Conservation (phyloP, 2,329 filamentous ascomycete genomes). For the Akanthomyces muscarius region DNA sequence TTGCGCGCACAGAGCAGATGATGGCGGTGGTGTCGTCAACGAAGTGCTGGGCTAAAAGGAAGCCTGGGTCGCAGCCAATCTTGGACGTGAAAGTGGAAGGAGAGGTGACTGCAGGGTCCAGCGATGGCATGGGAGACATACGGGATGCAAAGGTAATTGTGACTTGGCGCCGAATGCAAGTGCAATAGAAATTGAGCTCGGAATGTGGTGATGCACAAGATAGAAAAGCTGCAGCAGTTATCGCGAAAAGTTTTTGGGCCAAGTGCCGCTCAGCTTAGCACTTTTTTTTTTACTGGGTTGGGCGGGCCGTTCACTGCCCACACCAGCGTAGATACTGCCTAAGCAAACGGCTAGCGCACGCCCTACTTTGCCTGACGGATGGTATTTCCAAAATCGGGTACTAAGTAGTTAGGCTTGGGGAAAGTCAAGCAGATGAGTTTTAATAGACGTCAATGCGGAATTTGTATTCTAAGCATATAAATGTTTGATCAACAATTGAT, state of each 20-base stretch:
- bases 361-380: not conserved
- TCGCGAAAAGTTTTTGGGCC: slow-evolving; percentile 19
- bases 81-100: not conserved
- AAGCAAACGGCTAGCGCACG: not conserved
- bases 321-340: slow-evolving; percentile 1
- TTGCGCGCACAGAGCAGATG: not conserved
- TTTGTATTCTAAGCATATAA: too few species aligned
- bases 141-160: not conserved
- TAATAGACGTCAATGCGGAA: not conserved
- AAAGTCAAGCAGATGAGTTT: not conserved
- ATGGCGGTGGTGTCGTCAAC: not conserved
- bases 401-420: not conserved
- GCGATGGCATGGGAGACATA: not conserved
- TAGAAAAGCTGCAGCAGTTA: slow-evolving; percentile 15
- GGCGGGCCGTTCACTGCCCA: slow-evolving; percentile 17
- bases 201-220: slow-evolving; percentile 18
- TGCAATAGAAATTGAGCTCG: slow-evolving; percentile 1
- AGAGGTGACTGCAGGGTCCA: not conserved
- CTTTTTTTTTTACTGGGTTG: slow-evolving; percentile 14
- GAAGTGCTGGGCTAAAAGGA: not conserved
- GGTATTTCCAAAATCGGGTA: not conserved
- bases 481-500: too few species aligned
- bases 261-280: slow-evolving; percentile 18
- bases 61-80: not conserved
- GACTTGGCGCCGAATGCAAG: slow-evolving; percentile 10